Base-by-base conservation (phyloP, 2,329 filamentous ascomycete genomes). In the Botryotinia globosa region DNA sequence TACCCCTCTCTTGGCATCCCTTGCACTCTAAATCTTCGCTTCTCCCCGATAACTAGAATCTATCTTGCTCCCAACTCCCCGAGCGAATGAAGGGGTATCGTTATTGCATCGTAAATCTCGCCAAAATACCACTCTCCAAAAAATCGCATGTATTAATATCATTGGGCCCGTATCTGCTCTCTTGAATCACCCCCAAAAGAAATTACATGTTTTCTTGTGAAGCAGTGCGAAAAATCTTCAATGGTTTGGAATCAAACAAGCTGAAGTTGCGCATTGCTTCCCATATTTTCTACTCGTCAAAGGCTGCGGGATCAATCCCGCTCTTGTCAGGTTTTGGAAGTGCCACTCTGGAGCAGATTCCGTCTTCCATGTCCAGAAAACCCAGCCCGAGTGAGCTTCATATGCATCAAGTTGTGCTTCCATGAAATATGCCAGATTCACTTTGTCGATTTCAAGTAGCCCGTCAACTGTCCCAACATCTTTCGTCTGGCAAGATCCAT, bases 401-500 rank as follows among this genome's bases (percentile, higher is more conserved):
- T 83, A 85, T 2, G 82, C 81, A 73, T 85, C 81, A 29, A 85
- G 73, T 74, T 85, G 81, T 1, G 83, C 84, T 75, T 85, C 84
- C 54, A 85, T 76, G 74, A 81, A 84, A 32, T 82, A 82, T 22
- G 80, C 77, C 20, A 82, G 77, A 56, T 81, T 81, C 8, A 82
- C 74, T 71, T 82, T 81, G 69, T 80, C 78, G 14, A 80, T 80
- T 75, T 81, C 83, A 7, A 80, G 62, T 42, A 81, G 73, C 14
- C 74, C 82, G 32, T 76, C 75, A 5, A 82, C 81, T 25, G 81
- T 82, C 2, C 89, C 89, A 74, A 87, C 84, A 77, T 81, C 83
- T 66, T 83, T 81, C 59, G 80, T 82, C 44, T 84, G 80, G 73
- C 83, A 85, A 66, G 80, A 80, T 7, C 79, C 78, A 10, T 77